phyloP scores from a whole-genome alignment of 805 yeast species.

The Candida mattraensis region DNA sequence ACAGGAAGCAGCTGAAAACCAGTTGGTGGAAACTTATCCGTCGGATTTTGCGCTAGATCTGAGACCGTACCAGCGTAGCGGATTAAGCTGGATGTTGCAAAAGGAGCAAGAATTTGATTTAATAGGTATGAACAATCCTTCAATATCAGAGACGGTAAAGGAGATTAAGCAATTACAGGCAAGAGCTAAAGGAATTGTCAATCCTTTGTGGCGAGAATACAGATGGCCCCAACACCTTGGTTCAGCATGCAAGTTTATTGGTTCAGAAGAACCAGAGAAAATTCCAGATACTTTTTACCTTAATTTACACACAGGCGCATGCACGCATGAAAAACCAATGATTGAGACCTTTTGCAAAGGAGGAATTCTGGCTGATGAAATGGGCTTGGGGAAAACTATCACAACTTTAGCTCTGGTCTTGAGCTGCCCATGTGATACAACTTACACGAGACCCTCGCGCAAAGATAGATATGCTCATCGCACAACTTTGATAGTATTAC shows the following conservation, averaged over 20 bases:
- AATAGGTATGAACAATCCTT: constrained; percentile 35
- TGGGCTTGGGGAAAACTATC: constrained; percentile 95
- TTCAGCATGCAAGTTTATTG: no score
- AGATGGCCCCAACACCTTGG: constrained; percentile 70
- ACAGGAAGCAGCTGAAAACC: constrained; percentile 38
- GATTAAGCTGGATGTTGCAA: constrained; percentile 85
- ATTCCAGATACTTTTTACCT: constrained; percentile 53
- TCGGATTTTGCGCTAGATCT: constrained; percentile 55
- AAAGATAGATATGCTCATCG: constrained; percentile 54
- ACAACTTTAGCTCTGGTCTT: constrained; percentile 75
- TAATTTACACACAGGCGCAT: constrained; percentile 77
- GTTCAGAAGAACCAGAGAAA: background rate
- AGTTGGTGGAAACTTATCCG: constrained; percentile 64
- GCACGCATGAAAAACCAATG: constrained; percentile 66
- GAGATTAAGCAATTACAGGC: constrained; percentile 30
- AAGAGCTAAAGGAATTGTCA: constrained; percentile 50
- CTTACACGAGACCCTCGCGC: constrained; percentile 11
- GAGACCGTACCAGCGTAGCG: constrained; percentile 80
- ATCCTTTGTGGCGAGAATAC: constrained; percentile 84
- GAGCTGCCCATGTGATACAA: constrained; percentile 56
- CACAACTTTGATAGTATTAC: constrained; percentile 80
- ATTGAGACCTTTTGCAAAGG: constrained; percentile 64
- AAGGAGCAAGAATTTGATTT: constrained; percentile 64
- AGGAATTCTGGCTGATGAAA: constrained; percentile 92
- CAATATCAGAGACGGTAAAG: constrained; percentile 22